A percentile compares a stretch with the other conserved stretches of the same genome.
These are phyloP conservation scores for Gossypium arboreum DNA, from an alignment of 345 rosid species.

Conservation along the genomic window DNA sequence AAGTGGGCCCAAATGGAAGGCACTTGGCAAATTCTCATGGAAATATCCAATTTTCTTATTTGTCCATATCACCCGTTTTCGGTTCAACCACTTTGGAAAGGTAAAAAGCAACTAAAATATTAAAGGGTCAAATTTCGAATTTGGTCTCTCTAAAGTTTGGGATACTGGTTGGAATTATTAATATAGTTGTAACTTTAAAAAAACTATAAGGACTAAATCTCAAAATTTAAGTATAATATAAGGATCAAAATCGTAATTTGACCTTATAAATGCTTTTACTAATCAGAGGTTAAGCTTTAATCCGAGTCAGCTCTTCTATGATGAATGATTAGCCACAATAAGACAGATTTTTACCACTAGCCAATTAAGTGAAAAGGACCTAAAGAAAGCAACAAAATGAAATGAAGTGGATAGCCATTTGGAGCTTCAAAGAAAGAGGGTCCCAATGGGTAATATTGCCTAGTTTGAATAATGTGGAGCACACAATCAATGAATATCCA, in stretches of 20 bases:
- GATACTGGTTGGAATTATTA: background rate
- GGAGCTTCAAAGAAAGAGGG: background rate
- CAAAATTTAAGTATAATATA: background rate
- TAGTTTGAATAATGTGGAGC: background rate
- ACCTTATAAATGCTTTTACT: background rate
- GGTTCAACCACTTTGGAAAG: conserved; percentile 8
- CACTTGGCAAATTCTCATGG: background rate
- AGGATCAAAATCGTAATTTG: background rate
- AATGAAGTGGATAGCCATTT: background rate
- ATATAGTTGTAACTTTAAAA: no score
- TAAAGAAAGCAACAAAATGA: background rate
- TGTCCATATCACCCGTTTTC: background rate
- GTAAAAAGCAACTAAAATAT: background rate
- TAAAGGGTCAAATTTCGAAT: background rate
- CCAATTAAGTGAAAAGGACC: background rate
- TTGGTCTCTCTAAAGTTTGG: background rate
- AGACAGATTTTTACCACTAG: background rate
- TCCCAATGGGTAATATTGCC: background rate
- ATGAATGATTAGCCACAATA: background rate
- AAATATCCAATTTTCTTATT: background rate
- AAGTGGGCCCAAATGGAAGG: background rate
- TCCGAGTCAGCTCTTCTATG: background rate
- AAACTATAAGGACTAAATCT: background rate
- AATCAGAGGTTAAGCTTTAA: background rate
- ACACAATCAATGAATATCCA: background rate